These are phyloP conservation scores for Annulohypoxylon bovei DNA, from an alignment of 495 filamentous ascomycete species.

Conservation along the genomic window DNA sequence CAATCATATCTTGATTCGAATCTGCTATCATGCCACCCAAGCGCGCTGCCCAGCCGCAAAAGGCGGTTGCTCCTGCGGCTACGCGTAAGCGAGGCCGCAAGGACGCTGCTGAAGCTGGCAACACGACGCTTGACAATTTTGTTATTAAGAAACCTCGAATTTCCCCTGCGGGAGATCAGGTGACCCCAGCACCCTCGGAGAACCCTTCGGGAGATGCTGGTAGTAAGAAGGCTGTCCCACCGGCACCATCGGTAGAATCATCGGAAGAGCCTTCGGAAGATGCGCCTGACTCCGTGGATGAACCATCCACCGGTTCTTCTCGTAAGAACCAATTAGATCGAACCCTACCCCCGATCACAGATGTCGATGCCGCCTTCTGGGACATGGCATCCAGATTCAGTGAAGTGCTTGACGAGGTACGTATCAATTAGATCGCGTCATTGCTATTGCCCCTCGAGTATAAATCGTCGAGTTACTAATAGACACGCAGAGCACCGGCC, in stretches of 20 bases:
- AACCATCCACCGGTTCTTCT: not conserved
- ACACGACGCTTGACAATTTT: not conserved
- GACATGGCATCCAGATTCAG: conserved; percentile 40
- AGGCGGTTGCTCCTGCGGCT: not conserved
- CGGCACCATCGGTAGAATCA: no score
- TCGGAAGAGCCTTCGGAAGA: no score
- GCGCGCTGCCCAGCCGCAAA: not conserved
- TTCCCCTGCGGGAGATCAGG: not conserved
- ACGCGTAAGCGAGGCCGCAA: not conserved
- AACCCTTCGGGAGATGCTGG: no score
- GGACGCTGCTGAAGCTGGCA: not conserved
- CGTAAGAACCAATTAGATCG: conserved; percentile 8
- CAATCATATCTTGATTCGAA: not conserved
- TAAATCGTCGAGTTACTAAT: not conserved
- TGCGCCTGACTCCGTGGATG: not conserved
- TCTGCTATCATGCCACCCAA: conserved; percentile 5
- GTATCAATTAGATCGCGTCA: not conserved
- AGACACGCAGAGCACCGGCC: not conserved
- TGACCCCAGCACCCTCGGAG: no score
- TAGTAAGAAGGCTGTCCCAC: no score
- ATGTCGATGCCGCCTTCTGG: conserved; percentile 45
- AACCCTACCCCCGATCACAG: conserved; percentile 38
- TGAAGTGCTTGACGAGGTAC: not conserved
- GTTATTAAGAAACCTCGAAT: not conserved
- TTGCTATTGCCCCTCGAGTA: not conserved